Evolutionary conservation across 176 grass and related monocot species (phyloP), one percentile per base, ranked within the genome.

Genomic region (Triticum turgidum): DNA sequence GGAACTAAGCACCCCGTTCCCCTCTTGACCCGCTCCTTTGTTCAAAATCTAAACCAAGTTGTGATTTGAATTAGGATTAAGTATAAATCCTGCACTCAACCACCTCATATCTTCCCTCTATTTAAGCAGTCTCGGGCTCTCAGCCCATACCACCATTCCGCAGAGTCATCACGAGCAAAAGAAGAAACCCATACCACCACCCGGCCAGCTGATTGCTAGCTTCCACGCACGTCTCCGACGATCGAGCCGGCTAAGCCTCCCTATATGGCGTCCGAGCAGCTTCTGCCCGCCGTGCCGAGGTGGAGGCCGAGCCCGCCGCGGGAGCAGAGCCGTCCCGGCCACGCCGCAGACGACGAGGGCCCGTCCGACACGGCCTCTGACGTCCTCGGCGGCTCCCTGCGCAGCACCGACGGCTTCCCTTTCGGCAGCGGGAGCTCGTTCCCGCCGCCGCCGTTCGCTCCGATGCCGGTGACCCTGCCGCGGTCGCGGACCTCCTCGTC

Each of bases 231-330:
- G 37, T 21, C 65, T 24, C 21, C 59, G 11, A 29, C n/a, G 54
- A 51, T 9, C 41, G 44, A 42, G 37, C 21, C 9, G 1, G 75
- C 22, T 51, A 69, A 58, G 63, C 61, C 22, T 38, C 35, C 69
- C 9, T 4, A 6, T 82, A 89, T 92, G 87, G 85, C 78, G 11
- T 80, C 68, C 2, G 76, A 33, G 83, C 80, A 56, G 86, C 77
- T 21, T 42, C 76, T 49, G 38, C 83, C 77, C 1, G 66, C 27
- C 18, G 95, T 95, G 83, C 93, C 93, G 29, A 86, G 93, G 87
- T 95, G 95, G 95, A 93, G 72, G 33, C 93, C 91, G 21, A 95
- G 82, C 69, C 87, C 74, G 49, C 86, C 73, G 42, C 67, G 51
- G 27, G 33, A 41, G 62, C 82, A 38, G 12, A 68, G 49, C 44